Evolutionary conservation across 208 protist species (phyloP), one percentile per base, ranked within the genome.

Genomic region (Trypanosoma brucei): DNA sequence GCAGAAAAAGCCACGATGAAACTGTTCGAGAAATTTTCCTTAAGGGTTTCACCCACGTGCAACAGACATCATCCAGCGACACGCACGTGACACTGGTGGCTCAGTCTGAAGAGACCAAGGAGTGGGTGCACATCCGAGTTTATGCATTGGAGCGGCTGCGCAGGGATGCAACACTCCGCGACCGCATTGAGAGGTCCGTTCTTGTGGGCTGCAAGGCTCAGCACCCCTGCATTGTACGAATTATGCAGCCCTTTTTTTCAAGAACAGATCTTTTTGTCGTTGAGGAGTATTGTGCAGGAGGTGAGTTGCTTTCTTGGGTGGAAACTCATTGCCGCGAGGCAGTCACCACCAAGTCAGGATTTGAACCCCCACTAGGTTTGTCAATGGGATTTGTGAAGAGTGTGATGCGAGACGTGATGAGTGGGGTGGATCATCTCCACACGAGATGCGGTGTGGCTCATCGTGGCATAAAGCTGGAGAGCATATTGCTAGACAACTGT

Each of bases 401-500:
- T 3, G 59, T 86, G 4, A 58, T 68, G 50, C 69, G 72, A 2
- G 79, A 92, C 61, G 50, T 94, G 40, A 65, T 91, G 59, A 55
- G 65, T 13, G 81, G 68, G 0, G 45, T 94, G 30, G 31, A 72
- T 9, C 73, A 84, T 62, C 72, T 88, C 5, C 88, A 94, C 65
- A 68, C 57, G 3, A 58, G 40, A 14, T 83, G 72, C 54, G 74
- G 83, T 35, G 54, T 92, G 9, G 73, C 66, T 3, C 88, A 94
- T 71, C 85, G 88, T 34, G 84, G 86, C 69, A 78, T 94, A 30
- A 89, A 86, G 55, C 75, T 94, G 1, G 84, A 94, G 57, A 82
- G 68, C 35, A 75, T 94, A 30, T 77, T 84, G 59, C 61, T 88
- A 0, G 79, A 90, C 40, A 64, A 62, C 1, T 62, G 64, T 37